phyloP scores from a whole-genome alignment of 176 grass and related monocot genomes.

The Saccharum officinarum region DNA sequence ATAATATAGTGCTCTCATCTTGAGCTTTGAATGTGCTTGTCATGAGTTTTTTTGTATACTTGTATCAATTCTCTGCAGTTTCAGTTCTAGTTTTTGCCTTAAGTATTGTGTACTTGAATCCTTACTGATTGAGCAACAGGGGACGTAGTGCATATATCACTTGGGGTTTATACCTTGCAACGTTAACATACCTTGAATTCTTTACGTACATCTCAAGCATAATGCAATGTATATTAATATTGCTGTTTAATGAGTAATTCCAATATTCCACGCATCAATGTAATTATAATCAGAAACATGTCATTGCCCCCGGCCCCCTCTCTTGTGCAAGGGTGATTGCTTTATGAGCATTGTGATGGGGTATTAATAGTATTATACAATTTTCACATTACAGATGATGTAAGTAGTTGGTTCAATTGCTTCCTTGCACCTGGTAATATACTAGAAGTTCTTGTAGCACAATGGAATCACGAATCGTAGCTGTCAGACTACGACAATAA shows the following conservation, averaged over 20 bases:
- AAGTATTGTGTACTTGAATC: neutral
- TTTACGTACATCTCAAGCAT: neutral
- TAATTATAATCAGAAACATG: slow-evolving; percentile 5
- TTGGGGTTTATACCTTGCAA: neutral
- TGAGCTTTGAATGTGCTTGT: slow-evolving; percentile 9
- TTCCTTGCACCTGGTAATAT: neutral
- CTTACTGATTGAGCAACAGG: neutral
- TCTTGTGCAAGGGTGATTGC: neutral
- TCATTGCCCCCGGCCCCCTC: neutral
- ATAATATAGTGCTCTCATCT: slow-evolving; percentile 6
- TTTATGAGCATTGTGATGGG: neutral
- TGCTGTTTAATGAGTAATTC: neutral
- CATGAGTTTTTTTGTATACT: neutral
- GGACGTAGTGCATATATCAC: neutral
- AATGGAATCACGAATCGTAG: neutral
- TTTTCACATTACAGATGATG: neutral
- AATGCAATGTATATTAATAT: neutral
- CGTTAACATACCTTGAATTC: neutral
- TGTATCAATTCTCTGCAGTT: neutral
- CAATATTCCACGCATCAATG: neutral
- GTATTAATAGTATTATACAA: neutral
- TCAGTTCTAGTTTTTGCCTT: neutral
- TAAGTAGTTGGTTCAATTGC: neutral
- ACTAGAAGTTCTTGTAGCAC: neutral
- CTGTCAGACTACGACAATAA: neutral